These are phyloP conservation scores for Arxiozyma bovina DNA, from an alignment of 1,139 yeast species.

Conservation along the genomic window DNA sequence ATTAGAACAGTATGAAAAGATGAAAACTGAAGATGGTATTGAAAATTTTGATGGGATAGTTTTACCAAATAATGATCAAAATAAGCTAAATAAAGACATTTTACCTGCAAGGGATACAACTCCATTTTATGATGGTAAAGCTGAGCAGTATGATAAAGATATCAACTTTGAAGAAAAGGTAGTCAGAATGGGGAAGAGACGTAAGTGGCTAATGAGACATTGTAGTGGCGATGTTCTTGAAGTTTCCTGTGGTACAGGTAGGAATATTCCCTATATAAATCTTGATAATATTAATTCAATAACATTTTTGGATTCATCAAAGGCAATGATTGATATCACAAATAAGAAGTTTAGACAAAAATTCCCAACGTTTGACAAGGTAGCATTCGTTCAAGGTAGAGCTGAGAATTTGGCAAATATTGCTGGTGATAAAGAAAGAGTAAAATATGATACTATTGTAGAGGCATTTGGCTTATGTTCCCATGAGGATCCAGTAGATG, in stretches of 20 bases:
- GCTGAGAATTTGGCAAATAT: slow-evolving; percentile 73
- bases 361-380: slow-evolving; percentile 59
- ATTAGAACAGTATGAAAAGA: slow-evolving; percentile 43
- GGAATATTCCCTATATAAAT: slow-evolving; percentile 71
- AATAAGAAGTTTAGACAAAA: slow-evolving; percentile 59
- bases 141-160: slow-evolving; percentile 71
- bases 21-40: slow-evolving; percentile 40
- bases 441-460: slow-evolving; percentile 76
- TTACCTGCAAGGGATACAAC: slow-evolving; percentile 77
- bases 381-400: slow-evolving; percentile 83
- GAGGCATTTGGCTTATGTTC: slow-evolving; percentile 96
- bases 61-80: slow-evolving; percentile 48
- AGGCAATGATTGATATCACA: slow-evolving; percentile 78
- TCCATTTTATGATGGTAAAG: slow-evolving; percentile 67
- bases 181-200: slow-evolving; percentile 70
- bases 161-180: slow-evolving; percentile 82
- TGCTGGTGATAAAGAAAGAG: slow-evolving; percentile 32
- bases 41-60: slow-evolving; percentile 33
- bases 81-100: slow-evolving; percentile 39
- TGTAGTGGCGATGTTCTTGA: slow-evolving; percentile 83
- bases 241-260: slow-evolving; percentile 93
- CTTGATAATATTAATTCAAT: slow-evolving; percentile 55
- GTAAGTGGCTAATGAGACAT: slow-evolving; percentile 77
- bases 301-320: slow-evolving; percentile 78
- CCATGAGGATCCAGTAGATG: slow-evolving; percentile 83